phyloP scores from a whole-genome alignment of 768 basidiomycete species.

The Artomyces pyxidatus region DNA sequence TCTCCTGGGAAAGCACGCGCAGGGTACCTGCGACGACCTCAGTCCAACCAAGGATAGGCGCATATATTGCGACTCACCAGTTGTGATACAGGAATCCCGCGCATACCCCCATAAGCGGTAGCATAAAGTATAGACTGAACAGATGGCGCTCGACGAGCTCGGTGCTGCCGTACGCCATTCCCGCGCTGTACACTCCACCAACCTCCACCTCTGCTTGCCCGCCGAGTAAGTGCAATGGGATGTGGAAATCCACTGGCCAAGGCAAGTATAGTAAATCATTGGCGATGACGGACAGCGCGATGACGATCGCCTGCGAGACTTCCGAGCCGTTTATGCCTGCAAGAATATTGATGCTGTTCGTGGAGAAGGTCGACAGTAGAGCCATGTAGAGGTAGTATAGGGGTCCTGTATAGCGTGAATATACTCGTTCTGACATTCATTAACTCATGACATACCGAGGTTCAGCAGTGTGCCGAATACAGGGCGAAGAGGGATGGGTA shows the following conservation, averaged over 20 bases:
- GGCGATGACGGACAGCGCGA: conserved; percentile 80
- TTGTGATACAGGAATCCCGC: conserved; percentile 91
- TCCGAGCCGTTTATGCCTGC: conserved; percentile 98
- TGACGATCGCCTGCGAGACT: conserved; percentile 87
- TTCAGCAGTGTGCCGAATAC: conserved; percentile 77
- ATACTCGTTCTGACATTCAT: no score
- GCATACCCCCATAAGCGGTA: conserved; percentile 88
- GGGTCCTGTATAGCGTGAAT: conserved; percentile 65
- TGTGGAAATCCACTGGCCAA: conserved; percentile 67
- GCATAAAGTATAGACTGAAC: conserved; percentile 96
- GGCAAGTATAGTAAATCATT: conserved; percentile 96
- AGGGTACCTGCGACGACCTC: conserved; percentile 66
- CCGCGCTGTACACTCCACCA: conserved; percentile 75
- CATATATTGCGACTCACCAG: conserved; percentile 51
- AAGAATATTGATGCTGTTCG: conserved; percentile 97
- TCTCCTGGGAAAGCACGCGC: conserved; percentile 93
- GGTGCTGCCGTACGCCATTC: conserved; percentile 78
- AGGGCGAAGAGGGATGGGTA: conserved; percentile 73
- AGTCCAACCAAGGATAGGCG: background rate
- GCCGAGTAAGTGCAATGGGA: conserved; percentile 65
- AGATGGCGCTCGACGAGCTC: conserved; percentile 88
- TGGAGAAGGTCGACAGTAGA: conserved; percentile 89
- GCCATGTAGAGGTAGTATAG: conserved; percentile 97
- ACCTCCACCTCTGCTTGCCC: conserved; percentile 59
- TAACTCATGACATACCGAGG: conserved; percentile 68